phyloP scores from a whole-genome alignment of 768 basidiomycete species.

The Amanita inopinata region DNA sequence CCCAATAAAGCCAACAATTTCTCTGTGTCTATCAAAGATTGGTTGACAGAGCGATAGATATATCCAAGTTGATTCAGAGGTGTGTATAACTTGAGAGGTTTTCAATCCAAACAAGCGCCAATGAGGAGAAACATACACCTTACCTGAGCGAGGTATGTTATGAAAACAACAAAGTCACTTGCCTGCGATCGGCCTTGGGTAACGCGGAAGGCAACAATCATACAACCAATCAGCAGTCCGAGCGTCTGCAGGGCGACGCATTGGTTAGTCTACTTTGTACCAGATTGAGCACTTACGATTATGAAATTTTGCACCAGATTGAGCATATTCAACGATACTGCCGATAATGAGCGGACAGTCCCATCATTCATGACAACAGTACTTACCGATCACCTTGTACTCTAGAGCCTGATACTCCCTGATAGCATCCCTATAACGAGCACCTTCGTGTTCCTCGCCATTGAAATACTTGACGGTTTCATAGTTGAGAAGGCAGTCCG shows the following conservation, averaged over 20 bases:
- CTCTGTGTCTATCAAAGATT: slow-evolving; percentile 76
- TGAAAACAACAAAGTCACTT: slow-evolving; percentile 68
- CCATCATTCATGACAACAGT: background rate
- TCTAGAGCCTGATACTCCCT: slow-evolving; percentile 66
- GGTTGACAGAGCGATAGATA: slow-evolving; percentile 69
- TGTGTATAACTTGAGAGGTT: slow-evolving; percentile 42
- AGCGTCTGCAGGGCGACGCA: slow-evolving; percentile 35
- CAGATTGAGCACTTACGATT: slow-evolving; percentile 37
- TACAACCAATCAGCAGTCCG: slow-evolving; percentile 72
- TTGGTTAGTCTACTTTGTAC: background rate
- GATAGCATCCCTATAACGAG: slow-evolving; percentile 64
- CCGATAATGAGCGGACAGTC: slow-evolving; percentile 4
- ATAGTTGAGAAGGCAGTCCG: slow-evolving; percentile 72
- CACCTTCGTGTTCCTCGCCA: slow-evolving; percentile 73
- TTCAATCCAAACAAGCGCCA: slow-evolving; percentile 6
- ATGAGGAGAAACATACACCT: slow-evolving; percentile 9
- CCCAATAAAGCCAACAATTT: slow-evolving; percentile 72
- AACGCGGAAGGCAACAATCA: slow-evolving; percentile 69
- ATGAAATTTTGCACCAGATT: slow-evolving; percentile 78
- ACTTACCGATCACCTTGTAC: slow-evolving; percentile 63
- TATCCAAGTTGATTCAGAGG: slow-evolving; percentile 73
- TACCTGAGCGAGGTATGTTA: slow-evolving; percentile 75
- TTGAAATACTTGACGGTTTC: slow-evolving; percentile 86
- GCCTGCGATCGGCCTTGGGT: slow-evolving; percentile 40
- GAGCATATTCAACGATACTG: slow-evolving; percentile 63